Conservation (phyloP, 2,329 filamentous ascomycete genomes). For the Purpureocillium takamizusanense region DNA sequence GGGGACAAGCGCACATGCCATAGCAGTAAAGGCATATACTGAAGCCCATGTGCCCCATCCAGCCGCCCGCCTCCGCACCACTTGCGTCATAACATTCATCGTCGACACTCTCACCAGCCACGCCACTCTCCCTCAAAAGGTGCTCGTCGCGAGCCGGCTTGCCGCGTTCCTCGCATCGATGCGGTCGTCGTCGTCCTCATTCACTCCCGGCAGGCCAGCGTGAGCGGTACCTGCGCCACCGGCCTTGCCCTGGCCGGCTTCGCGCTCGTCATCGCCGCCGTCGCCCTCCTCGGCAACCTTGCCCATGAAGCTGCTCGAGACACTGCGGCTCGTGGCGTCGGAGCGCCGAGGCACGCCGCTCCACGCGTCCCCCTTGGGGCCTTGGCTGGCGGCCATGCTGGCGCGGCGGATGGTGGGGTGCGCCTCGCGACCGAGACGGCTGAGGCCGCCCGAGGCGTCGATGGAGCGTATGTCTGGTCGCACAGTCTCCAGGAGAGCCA, state of each 20-base stretch:
- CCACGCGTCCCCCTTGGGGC: conserved; percentile 97
- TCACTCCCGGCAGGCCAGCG: conserved; percentile 33
- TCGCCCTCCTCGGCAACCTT: conserved; percentile 54
- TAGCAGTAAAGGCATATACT: no score
- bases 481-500: conserved; percentile 88
- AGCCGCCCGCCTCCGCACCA: neutral
- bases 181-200: conserved; percentile 86
- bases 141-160: conserved; percentile 86
- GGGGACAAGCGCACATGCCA: no score
- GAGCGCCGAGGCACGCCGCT: conserved; percentile 81
- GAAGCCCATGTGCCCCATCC: no score
- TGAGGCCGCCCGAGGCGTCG: conserved; percentile 82
- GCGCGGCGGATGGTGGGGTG: conserved; percentile 68
- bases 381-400: conserved; percentile 79
- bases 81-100: neutral
- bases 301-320: conserved; percentile 64
- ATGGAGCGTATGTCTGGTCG: conserved; percentile 89
- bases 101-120: neutral
- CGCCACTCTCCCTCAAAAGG: conserved; percentile 49
- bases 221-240: conserved; percentile 24
- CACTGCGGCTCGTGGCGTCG: conserved; percentile 68
- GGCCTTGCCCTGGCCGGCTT: conserved; percentile 24
- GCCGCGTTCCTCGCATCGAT: conserved; percentile 94
- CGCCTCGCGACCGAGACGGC: conserved; percentile 77
- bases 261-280: conserved; percentile 29